Conservation (phyloP, 805 yeast species). For the Metschnikowia koreensis region DNA sequence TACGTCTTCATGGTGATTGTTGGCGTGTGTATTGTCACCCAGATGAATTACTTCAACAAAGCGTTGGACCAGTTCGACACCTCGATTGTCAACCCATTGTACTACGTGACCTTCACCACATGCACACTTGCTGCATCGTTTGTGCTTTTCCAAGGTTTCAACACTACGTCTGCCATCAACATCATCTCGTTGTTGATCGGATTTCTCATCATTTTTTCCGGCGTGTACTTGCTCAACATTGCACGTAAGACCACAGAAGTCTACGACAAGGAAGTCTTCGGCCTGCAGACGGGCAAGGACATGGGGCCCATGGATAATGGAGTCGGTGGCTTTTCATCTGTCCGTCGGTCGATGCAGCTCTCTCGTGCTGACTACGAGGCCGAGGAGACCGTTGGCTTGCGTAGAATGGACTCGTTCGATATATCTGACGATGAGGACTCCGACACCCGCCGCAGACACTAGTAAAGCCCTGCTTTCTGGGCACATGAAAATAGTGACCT, state of each 20-base stretch:
- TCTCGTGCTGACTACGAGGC: conserved; percentile 42
- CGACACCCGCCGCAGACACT: conserved; percentile 18
- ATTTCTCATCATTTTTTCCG: conserved; percentile 80
- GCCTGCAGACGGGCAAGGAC: conserved; percentile 54
- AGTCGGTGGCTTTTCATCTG: conserved; percentile 66
- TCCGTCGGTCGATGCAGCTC: conserved; percentile 73
- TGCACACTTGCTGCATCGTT: conserved; percentile 84
- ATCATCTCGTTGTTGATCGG: conserved; percentile 81
- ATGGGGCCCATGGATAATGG: conserved; percentile 78
- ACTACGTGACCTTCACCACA: conserved; percentile 89
- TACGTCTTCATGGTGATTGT: conserved; percentile 79
- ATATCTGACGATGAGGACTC: conserved; percentile 40
- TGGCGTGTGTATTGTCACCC: conserved; percentile 77
- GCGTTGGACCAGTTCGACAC: conserved; percentile 93
- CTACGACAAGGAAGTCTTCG: conserved; percentile 51
- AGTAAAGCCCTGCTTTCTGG: too few relatives aligned
- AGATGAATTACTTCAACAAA: conserved; percentile 91
- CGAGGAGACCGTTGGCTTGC: conserved; percentile 51
- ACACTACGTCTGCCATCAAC: conserved; percentile 76
- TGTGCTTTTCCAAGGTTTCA: conserved; percentile 81
- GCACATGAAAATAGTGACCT: background rate
- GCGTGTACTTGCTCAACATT: conserved; percentile 79
- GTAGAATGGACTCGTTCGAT: conserved; percentile 63
- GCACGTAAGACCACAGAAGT: conserved; percentile 63
- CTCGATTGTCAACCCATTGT: conserved; percentile 85